Base-by-base conservation (phyloP, 2,329 filamentous ascomycete species). In the Dactylella cylindrospora region DNA sequence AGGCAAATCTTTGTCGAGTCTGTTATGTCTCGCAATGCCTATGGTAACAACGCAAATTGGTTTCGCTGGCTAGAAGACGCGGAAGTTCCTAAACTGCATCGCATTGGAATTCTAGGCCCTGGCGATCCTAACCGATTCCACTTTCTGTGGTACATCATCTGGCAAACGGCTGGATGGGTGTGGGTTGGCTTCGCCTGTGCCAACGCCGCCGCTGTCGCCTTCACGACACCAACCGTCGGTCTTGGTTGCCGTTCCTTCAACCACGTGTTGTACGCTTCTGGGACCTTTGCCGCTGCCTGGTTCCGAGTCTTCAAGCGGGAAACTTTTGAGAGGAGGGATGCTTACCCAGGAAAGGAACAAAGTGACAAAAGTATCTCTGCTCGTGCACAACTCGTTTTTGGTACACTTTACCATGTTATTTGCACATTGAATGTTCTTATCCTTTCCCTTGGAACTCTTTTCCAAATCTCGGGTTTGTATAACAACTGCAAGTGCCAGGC, bases 181-280 rank as follows among this genome's bases (percentile, higher is more conserved):
- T 66, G 65, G 20, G 51, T 67, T 26, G 29, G 57, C 3, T 67
- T 66, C 45, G 64, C 65, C 5, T 67, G 66, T 41, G 25, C 50
- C n/a, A 65, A 62, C 25, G 66, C 66, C 17, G 66, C 65, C 17
- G 59, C 32, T 29, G 54, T 67, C 9, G 65, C 65, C n/a, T 67
- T 61, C 28, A 66, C 65, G 17, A 67, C 66, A 5, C 66, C 66
- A 9, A 66, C 60, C n/a, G 61, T 67, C 5, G 32, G 60, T 3
- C 28, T 66, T 3, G 66, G 66, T 15, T 67, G 66, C 31, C 40
- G 66, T 5, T 64, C 61, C 9, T 46, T 64, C 28, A 67, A 67
- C 32, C 66, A 67, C 36, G 32, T 66, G 6, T 7, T 66, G 10
- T 67, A 67, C 36, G 66, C 66, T 5, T 22, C 39, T 2, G 25